Evolutionary conservation across 2,329 filamentous ascomycete species (phyloP), one percentile per base, ranked within the genome.

Genomic region (Chaetomiaceae sp.): DNA sequence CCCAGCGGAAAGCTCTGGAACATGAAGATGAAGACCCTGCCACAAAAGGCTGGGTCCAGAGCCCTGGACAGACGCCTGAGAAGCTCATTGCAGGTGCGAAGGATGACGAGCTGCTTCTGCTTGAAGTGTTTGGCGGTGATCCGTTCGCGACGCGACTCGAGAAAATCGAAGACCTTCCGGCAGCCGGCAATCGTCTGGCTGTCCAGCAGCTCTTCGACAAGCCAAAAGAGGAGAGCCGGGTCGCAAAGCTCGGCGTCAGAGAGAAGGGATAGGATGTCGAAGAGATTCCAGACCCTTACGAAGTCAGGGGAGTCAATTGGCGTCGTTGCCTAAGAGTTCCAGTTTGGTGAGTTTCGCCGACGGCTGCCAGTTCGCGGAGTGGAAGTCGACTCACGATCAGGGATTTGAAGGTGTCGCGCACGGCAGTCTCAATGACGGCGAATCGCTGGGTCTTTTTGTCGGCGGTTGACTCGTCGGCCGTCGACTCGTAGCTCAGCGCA

Each of bases 1-100:
- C 91, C 91, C 0, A 98, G 74, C 1, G 93, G 93, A 60, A 98
- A 97, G 64, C 89, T 95, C 65, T 98, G 93, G 66, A 97, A 98
- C 62, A 98, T 80, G 66, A 96, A 99, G 54, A 98, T 96, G 66
- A 97, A 97, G 20, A 99, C 93, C 32, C 93, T 80, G 14, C 93
- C 93, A 61, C 93, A 98, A 63, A 99, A 98, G 1, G 94, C 89
- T 0, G 93, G 94, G 65, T 98, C 93, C 64, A 97, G 90, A 4
- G 93, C 91, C 47, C 93, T 81, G n/a, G 93, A 97, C 2, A 98
- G 75, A 37, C 93, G 79, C 29, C 91, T 83, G n/a, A 98, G 73
- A 14, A 98, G 74, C 67, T 97, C 93, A 65, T 97, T 98, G 68
- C 93, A 98, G 50, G 86, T 86, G 59, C 93, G 79, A n/a, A 98